Base-by-base conservation (phyloP, 2,329 filamentous ascomycete genomes). In the Ascochyta fabae region DNA sequence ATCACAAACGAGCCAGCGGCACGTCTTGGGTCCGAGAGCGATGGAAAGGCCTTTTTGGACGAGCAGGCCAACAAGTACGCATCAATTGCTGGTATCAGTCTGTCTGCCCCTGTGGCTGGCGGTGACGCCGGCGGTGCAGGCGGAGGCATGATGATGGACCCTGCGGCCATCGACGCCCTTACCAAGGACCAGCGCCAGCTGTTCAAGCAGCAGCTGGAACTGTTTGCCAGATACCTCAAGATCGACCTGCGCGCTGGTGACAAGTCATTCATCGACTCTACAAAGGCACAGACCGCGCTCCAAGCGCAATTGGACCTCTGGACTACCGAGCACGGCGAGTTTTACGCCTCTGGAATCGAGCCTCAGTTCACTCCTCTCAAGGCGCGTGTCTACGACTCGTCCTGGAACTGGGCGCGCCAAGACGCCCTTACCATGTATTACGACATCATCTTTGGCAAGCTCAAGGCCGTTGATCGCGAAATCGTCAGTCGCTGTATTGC, bases 111-210 rank as follows among this genome's bases (percentile, higher is more conserved):
- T 26, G 73, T 81, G 19, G 84, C 91, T 24, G 86, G 89, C 47
- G 89, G 88, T 58, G 92, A 91, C 61, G 85, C 85, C 58, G 89
- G 87, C 50, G 88, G 83, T 51, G 89, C 84, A 58, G 86, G 83
- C 53, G 90, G 86, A 63, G 94, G 93, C 73, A 98, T 99, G 95
- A 96, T 99, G 91, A 98, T 99, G 93, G 95, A 99, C 71, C 95
- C 95, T 8, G 95, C 94, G 35, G 95, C 95, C 48, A 89, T 99
- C 62, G 95, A 99, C 75, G 95, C 95, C 13, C 84, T 99, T 49
- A 99, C 95, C 71, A 98, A 98, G 77, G 95, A 98, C 72, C 95
- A 99, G 78, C 88, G 90, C 61, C 90, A 92, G 24, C 84, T 99
- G 1, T 98, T 98, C 87, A 98, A 98, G 84, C 94, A 99, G 75